A percentile compares a stretch with the other conserved stretches of the same genome.
phyloP scores from a whole-genome alignment of 2,329 filamentous ascomycete species.

The Ophiostoma quercus region DNA sequence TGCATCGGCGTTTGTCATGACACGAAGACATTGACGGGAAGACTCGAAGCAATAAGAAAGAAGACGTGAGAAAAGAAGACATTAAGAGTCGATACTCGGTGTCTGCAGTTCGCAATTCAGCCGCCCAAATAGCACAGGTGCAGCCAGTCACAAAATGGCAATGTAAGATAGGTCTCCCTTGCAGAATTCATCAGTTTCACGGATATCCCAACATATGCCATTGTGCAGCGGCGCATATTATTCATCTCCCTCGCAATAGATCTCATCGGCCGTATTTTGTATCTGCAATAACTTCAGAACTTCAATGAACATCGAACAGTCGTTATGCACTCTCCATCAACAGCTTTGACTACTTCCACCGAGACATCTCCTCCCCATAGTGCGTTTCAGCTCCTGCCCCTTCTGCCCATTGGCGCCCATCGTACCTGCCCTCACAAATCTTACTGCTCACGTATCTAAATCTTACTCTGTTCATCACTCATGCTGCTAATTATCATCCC shows the following conservation, averaged over 20 bases:
- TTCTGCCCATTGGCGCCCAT: slow-evolving; percentile 13
- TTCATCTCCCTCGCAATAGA: neutral
- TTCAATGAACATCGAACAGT: neutral
- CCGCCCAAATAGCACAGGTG: neutral
- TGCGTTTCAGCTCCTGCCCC: slow-evolving; percentile 15
- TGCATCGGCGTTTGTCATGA: neutral
- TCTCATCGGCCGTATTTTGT: neutral
- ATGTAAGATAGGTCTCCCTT: too few species aligned
- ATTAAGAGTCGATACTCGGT: neutral
- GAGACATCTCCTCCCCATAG: slow-evolving; percentile 3
- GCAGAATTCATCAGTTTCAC: neutral
- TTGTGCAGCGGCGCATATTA: neutral
- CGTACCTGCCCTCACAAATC: neutral
- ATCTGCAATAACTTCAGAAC: neutral
- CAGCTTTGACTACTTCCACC: neutral
- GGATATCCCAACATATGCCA: neutral
- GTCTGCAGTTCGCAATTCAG: neutral
- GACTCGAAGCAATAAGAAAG: neutral
- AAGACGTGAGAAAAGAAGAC: neutral
- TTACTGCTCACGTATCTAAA: neutral
- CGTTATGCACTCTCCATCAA: neutral
- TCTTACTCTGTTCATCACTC: neutral
- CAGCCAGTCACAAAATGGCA: neutral
- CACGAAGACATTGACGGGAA: neutral
- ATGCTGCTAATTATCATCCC: neutral